phyloP scores from a whole-genome alignment of 2,329 filamentous ascomycete species.

The Madurella fahalii region DNA sequence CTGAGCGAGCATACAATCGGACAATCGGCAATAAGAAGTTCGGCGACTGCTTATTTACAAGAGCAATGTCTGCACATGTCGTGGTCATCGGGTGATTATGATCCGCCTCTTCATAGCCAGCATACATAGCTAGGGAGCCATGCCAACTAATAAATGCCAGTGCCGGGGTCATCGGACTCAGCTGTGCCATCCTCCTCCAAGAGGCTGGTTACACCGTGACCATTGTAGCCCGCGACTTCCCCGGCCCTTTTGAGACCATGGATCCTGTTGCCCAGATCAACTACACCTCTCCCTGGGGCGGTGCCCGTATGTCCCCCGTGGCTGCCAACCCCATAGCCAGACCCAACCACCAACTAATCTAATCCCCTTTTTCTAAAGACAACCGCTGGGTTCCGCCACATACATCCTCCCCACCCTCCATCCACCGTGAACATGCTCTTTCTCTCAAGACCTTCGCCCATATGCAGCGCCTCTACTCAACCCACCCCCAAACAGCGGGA shows the following conservation, averaged over 20 bases:
- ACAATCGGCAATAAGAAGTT: too few species aligned
- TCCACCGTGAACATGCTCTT: constrained; percentile 40
- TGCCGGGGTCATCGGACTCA: constrained; percentile 51
- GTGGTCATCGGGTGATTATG: too few species aligned
- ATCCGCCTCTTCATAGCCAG: too few species aligned
- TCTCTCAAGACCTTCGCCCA: constrained; percentile 40
- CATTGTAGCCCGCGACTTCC: constrained; percentile 45
- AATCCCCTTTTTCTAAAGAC: constrained; percentile 26
- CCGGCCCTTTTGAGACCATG: constrained; percentile 43
- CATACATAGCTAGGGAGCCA: too few species aligned
- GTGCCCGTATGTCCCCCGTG: constrained; percentile 33
- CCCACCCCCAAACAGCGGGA: constrained; percentile 37
- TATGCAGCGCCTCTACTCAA: constrained; percentile 34
- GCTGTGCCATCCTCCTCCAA: constrained; percentile 45
- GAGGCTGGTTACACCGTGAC: constrained; percentile 37
- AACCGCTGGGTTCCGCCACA: constrained; percentile 47
- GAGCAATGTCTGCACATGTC: too few species aligned
- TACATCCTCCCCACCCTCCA: constrained; percentile 28
- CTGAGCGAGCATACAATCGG: too few species aligned
- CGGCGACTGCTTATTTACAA: too few species aligned
- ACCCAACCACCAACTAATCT: neutral
- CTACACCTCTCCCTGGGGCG: constrained; percentile 56
- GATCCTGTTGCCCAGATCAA: constrained; percentile 41
- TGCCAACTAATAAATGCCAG: constrained; percentile 30
- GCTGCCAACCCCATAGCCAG: neutral